A percentile compares a stretch with the other conserved stretches of the same genome.
Evolutionary conservation across 345 rosid species (phyloP).

Genomic region (Arabis alpina): DNA sequence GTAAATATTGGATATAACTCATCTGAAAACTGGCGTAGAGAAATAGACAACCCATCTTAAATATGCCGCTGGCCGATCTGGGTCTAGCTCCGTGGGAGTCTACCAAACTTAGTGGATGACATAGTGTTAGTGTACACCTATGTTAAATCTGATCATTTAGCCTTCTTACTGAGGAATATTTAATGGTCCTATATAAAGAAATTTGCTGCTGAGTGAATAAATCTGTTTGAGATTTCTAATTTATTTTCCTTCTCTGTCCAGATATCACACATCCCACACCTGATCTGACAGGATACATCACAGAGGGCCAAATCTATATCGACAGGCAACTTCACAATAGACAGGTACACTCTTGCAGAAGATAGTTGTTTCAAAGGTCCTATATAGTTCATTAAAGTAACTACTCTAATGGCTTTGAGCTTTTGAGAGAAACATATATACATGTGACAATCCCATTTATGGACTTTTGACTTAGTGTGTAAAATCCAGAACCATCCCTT

Average conservation of each 20-base stretch:
- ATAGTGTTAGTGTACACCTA: constrained; percentile 13
- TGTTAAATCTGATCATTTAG: constrained; percentile 9
- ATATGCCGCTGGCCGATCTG: background rate
- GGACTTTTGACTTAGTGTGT: background rate
- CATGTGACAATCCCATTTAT: background rate
- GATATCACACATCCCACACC: constrained; percentile 97
- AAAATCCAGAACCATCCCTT: constrained; percentile 14
- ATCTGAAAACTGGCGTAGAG: constrained; percentile 16
- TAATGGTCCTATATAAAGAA: constrained; percentile 6
- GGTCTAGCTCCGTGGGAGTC: constrained; percentile 19
- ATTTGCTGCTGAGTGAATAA: constrained; percentile 1
- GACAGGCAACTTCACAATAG: constrained; percentile 85
- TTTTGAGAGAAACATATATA: constrained; percentile 4
- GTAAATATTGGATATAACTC: constrained; percentile 16
- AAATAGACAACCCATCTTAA: constrained; percentile 5
- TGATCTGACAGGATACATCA: constrained; percentile 93
- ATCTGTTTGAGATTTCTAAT: background rate
- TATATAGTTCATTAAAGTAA: background rate
- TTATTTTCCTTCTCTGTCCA: constrained; percentile 37
- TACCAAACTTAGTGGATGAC: background rate
- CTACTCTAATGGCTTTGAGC: background rate
- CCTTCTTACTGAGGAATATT: constrained; percentile 5
- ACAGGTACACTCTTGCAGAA: constrained; percentile 56
- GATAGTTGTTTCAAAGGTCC: constrained; percentile 18
- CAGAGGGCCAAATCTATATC: constrained; percentile 92